phyloP scores from a whole-genome alignment of 164 flowering plant species.

The Taxillus chinensis region DNA sequence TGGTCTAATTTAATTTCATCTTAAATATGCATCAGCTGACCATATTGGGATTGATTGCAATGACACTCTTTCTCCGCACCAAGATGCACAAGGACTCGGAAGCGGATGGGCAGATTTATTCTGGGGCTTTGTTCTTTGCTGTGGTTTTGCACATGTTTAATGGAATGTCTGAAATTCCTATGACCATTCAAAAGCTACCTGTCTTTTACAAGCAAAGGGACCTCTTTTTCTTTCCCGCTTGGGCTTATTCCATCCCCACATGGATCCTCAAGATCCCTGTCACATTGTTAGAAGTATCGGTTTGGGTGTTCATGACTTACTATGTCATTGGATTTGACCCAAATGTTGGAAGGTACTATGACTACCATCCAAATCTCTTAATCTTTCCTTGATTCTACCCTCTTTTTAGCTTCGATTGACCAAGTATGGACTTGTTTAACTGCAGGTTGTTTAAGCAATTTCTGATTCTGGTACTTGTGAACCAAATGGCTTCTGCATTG shows the following conservation, averaged over 20 bases:
- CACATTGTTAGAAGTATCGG: slow-evolving; percentile 1
- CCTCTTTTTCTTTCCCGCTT: slow-evolving; percentile 3
- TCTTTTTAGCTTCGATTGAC: no score
- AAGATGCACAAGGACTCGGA: background rate
- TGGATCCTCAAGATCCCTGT: slow-evolving; percentile 6
- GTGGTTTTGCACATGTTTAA: slow-evolving; percentile 3
- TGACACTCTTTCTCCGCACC: slow-evolving; percentile 2
- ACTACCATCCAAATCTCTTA: no score
- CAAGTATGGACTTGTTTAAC: background rate
- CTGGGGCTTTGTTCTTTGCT: slow-evolving; percentile 3
- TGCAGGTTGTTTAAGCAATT: slow-evolving; percentile 41
- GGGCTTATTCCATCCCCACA: background rate
- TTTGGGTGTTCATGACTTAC: slow-evolving; percentile 3
- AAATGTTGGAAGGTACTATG: background rate
- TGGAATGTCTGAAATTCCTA: background rate
- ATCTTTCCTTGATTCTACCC: no score
- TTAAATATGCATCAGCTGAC: background rate
- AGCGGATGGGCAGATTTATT: background rate
- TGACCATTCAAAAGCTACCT: slow-evolving; percentile 6
- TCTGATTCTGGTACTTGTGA: slow-evolving; percentile 25
- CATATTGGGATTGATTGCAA: slow-evolving; percentile 1
- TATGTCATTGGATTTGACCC: slow-evolving; percentile 6
- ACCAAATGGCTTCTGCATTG: slow-evolving; percentile 37
- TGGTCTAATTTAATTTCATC: background rate
- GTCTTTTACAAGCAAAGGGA: slow-evolving; percentile 6